A percentile compares a stretch with the other conserved stretches of the same genome.
phyloP scores from a whole-genome alignment of 805 yeast species.

The Candida morakotiae region DNA sequence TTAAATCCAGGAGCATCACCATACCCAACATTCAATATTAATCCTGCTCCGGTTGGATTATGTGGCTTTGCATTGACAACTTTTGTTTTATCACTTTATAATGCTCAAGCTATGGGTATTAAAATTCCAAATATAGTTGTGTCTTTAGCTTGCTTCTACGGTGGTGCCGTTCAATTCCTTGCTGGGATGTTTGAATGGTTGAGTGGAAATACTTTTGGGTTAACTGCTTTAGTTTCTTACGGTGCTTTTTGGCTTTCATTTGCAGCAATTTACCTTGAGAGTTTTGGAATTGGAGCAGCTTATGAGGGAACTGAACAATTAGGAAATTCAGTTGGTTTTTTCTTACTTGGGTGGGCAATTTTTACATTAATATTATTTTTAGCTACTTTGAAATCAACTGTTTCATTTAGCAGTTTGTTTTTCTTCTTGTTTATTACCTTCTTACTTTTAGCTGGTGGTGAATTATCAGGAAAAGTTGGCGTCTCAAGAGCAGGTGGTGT shows the following conservation, averaged over 20 bases:
- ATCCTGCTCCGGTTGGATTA: constrained; percentile 65
- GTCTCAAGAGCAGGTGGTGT: constrained; percentile 59
- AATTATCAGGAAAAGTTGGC: constrained; percentile 39
- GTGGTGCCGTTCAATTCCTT: constrained; percentile 55
- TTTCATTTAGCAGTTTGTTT: constrained; percentile 57
- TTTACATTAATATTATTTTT: constrained; percentile 53
- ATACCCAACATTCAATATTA: constrained; percentile 51
- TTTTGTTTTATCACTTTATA: constrained; percentile 53
- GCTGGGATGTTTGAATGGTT: constrained; percentile 69
- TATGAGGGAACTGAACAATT: constrained; percentile 35
- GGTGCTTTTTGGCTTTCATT: constrained; percentile 72
- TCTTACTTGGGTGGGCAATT: constrained; percentile 57
- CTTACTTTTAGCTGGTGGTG: constrained; percentile 49
- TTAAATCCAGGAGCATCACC: constrained; percentile 30
- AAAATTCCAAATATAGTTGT: constrained; percentile 50
- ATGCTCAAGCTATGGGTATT: constrained; percentile 53
- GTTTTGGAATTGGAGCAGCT: constrained; percentile 58
- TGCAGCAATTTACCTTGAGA: constrained; percentile 54
- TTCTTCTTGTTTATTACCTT: constrained; percentile 52
- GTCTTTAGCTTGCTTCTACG: constrained; percentile 58
- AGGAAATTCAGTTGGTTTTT: constrained; percentile 55
- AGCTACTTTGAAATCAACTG: constrained; percentile 61
- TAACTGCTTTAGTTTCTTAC: constrained; percentile 55
- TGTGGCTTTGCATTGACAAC: constrained; percentile 62
- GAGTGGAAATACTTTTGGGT: constrained; percentile 64